Base-by-base conservation (phyloP, 352 stramenopile species). In the Blastocystis sp. region DNA sequence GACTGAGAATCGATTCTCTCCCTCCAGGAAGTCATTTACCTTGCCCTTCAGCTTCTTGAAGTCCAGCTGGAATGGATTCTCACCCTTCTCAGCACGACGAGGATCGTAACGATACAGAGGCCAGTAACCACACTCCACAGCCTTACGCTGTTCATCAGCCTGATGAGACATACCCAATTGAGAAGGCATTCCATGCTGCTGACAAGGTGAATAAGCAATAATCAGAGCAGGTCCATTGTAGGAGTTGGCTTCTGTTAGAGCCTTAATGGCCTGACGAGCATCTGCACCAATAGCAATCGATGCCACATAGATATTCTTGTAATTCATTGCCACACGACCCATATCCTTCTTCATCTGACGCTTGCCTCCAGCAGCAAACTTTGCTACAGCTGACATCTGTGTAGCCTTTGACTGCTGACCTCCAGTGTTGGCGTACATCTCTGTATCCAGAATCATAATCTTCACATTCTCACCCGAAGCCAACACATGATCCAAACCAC, bases 381-480 rank as follows among this genome's bases (percentile, higher is more conserved):
- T n/a, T n/a, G n/a, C n/a, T n/a, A n/a, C n/a, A n/a, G n/a, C n/a
- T n/a, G n/a, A n/a, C n/a, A n/a, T n/a, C n/a, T n/a, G n/a, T n/a
- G n/a, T n/a, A n/a, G n/a, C n/a, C n/a, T n/a, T n/a, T n/a, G n/a
- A n/a, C n/a, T n/a, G n/a, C n/a, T n/a, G n/a, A n/a, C n/a, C n/a
- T n/a, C n/a, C n/a, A n/a, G n/a, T n/a, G n/a, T n/a, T n/a, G n/a
- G n/a, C n/a, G n/a, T n/a, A n/a, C n/a, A n/a, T n/a, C n/a, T n/a
- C n/a, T 27, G 90, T 91, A 85, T 93, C 91, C n/a, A 93, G 89
- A 12, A 93, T 88, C 24, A 93, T 57, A 14, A 93, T 90, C 74
- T 93, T 93, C 19, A 93, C 89, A 89, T 93, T 90, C 78, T 92
- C 91, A 43, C 88, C 85, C 63, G 90, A 91, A 35, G 90, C 90